Evolutionary conservation across 2,329 filamentous ascomycete genomes (phyloP).

Genomic region (Cladosporium sp.): DNA sequence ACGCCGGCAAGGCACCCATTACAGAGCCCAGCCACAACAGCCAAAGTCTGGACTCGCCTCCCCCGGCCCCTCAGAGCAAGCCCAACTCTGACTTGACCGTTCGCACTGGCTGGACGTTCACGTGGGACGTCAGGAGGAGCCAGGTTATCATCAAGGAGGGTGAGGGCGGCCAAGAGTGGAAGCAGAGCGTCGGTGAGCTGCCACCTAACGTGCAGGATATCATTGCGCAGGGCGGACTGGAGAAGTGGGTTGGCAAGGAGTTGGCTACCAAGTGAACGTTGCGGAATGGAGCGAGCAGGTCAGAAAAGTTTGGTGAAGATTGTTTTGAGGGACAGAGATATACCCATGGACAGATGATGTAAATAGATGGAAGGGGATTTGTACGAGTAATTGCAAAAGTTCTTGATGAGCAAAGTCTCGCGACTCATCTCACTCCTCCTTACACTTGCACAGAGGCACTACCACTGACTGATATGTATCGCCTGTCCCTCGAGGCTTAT

Average conservation of each 20-base stretch:
- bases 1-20: conserved; percentile 40
- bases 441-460: too few species aligned
- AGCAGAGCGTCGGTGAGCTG: conserved; percentile 77
- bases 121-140: conserved; percentile 76
- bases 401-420: not conserved
- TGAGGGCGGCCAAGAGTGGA: conserved; percentile 67
- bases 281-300: too few species aligned
- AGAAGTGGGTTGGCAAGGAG: conserved; percentile 78
- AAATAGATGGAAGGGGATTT: not conserved
- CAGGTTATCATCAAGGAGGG: conserved; percentile 72
- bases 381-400: not conserved
- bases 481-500: not conserved
- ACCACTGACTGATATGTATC: too few species aligned
- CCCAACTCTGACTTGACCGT: conserved; percentile 61
- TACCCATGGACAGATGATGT: conserved; percentile 4
- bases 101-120: conserved; percentile 78
- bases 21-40: conserved; percentile 54
- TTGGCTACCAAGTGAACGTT: conserved; percentile 47
- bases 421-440: too few species aligned
- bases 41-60: conserved; percentile 54
- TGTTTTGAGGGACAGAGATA: not conserved
- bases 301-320: too few species aligned
- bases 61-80: conserved; percentile 38
- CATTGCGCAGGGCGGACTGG: conserved; percentile 73
- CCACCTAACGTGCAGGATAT: conserved; percentile 84